Percentiles rank a stretch among this genome's conserved stretches.
phyloP scores from a whole-genome alignment of 768 basidiomycete genomes.

The Podaxis sp. region DNA sequence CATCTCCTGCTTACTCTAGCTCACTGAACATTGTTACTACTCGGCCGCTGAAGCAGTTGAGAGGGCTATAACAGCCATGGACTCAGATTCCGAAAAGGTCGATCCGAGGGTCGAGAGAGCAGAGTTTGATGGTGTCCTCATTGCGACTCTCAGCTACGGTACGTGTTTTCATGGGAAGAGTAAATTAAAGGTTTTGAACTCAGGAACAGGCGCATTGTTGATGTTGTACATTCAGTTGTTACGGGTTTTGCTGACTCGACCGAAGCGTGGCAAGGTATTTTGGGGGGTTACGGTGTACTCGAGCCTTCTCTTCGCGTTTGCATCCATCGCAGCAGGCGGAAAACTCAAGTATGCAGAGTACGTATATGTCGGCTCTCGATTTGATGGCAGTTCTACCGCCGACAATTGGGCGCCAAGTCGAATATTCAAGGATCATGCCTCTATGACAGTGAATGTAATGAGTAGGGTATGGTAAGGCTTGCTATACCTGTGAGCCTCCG shows the following conservation, averaged over 20 bases:
- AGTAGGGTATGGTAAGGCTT: slow-evolving; percentile 30
- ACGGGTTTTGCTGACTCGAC: slow-evolving; percentile 34
- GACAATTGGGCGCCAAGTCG: slow-evolving; percentile 18
- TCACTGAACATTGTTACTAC: neutral
- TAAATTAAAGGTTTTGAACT: neutral
- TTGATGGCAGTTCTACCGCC: slow-evolving; percentile 14
- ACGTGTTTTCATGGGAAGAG: slow-evolving; percentile 8
- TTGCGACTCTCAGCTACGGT: slow-evolving; percentile 37
- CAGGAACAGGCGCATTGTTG: slow-evolving; percentile 33
- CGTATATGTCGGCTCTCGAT: slow-evolving; percentile 24
- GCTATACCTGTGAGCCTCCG: neutral
- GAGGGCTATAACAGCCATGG: neutral
- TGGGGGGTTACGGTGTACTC: slow-evolving; percentile 36
- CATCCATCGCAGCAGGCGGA: slow-evolving; percentile 30
- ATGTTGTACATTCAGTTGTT: slow-evolving; percentile 40
- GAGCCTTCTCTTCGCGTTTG: slow-evolving; percentile 29
- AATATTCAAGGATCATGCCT: slow-evolving; percentile 17
- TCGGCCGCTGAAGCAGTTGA: neutral
- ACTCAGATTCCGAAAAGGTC: neutral
- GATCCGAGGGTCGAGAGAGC: slow-evolving; percentile 24
- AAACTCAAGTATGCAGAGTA: slow-evolving; percentile 31
- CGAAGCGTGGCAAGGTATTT: slow-evolving; percentile 33
- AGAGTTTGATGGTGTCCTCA: slow-evolving; percentile 33
- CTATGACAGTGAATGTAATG: slow-evolving; percentile 30
- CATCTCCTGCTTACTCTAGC: neutral